These are phyloP conservation scores for Aspergillus saccharolyticus DNA, from an alignment of 495 filamentous ascomycete species.

Conservation along the genomic window DNA sequence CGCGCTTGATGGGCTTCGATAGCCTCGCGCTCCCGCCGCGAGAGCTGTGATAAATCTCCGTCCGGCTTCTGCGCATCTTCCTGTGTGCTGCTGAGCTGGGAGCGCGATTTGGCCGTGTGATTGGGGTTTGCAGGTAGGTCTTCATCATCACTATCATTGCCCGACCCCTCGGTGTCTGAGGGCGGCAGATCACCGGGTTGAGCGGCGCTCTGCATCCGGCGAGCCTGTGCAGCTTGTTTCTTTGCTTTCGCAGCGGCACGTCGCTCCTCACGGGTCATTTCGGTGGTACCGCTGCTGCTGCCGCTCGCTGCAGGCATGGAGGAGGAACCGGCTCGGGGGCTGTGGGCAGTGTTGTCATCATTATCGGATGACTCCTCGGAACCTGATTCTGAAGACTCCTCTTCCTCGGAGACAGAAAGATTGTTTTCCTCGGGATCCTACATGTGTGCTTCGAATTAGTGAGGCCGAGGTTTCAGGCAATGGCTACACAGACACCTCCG, in stretches of 20 bases:
- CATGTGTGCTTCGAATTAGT: background rate
- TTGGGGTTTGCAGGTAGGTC: slow-evolving; percentile 85
- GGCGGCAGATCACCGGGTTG: slow-evolving; percentile 81
- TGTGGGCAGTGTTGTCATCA: slow-evolving; percentile 24
- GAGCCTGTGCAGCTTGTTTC: slow-evolving; percentile 82
- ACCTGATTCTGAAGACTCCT: slow-evolving; percentile 34
- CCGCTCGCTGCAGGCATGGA: background rate
- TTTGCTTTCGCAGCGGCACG: slow-evolving; percentile 82
- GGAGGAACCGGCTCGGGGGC: background rate
- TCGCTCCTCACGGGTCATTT: slow-evolving; percentile 80
- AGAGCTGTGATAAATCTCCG: slow-evolving; percentile 50
- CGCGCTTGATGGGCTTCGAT: slow-evolving; percentile 81
- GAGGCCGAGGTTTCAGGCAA: background rate
- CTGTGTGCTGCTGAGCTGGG: slow-evolving; percentile 50
- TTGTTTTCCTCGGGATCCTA: slow-evolving; percentile 47
- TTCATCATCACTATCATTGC: slow-evolving; percentile 53
- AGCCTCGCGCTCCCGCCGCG: slow-evolving; percentile 82
- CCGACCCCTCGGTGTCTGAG: slow-evolving; percentile 58
- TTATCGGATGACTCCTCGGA: slow-evolving; percentile 36
- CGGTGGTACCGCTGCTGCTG: slow-evolving; percentile 16
- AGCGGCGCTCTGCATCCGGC: slow-evolving; percentile 55
- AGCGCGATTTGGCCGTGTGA: slow-evolving; percentile 66
- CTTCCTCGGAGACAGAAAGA: slow-evolving; percentile 38
- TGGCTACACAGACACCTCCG: too few relatives aligned
- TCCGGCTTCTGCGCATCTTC: slow-evolving; percentile 29